Evolutionary conservation across 2,329 filamentous ascomycete species (phyloP).

Genomic region (Chrysoporthe cubensis): DNA sequence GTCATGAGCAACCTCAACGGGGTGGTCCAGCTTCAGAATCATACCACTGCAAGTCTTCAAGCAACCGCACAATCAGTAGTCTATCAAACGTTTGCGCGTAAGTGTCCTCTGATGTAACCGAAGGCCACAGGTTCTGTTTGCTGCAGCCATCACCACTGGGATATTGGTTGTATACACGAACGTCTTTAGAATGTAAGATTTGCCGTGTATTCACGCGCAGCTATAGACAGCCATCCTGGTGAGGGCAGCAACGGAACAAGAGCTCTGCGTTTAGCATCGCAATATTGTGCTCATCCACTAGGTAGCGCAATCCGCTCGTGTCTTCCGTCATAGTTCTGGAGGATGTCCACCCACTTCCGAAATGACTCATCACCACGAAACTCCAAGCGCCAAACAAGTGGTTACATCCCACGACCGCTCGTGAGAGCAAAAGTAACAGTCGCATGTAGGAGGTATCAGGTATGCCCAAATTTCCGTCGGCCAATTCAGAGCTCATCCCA

Average conservation of each 20-base stretch:
- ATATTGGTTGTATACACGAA: background rate
- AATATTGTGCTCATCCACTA: background rate
- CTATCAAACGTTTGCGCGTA: no score
- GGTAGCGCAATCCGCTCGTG: background rate
- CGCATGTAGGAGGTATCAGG: background rate
- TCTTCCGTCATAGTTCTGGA: background rate
- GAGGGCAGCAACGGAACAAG: background rate
- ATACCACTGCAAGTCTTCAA: no score
- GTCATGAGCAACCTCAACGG: no score
- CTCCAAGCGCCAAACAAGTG: slow-evolving; percentile 16
- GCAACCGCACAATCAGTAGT: no score
- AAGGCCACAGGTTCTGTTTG: slow-evolving; percentile 11
- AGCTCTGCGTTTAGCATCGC: background rate
- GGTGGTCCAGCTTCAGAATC: no score
- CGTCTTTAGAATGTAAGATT: background rate
- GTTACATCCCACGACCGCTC: background rate
- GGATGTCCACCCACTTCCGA: background rate
- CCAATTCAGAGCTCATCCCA: slow-evolving; percentile 25
- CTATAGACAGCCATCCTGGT: background rate
- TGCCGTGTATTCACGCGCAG: background rate
- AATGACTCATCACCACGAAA: background rate
- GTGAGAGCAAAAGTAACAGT: slow-evolving; percentile 8
- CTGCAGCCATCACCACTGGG: background rate
- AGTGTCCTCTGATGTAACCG: no score
- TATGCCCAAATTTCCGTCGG: background rate